phyloP scores from a whole-genome alignment of 805 yeast genomes.

The Suhomyces prunicola region DNA sequence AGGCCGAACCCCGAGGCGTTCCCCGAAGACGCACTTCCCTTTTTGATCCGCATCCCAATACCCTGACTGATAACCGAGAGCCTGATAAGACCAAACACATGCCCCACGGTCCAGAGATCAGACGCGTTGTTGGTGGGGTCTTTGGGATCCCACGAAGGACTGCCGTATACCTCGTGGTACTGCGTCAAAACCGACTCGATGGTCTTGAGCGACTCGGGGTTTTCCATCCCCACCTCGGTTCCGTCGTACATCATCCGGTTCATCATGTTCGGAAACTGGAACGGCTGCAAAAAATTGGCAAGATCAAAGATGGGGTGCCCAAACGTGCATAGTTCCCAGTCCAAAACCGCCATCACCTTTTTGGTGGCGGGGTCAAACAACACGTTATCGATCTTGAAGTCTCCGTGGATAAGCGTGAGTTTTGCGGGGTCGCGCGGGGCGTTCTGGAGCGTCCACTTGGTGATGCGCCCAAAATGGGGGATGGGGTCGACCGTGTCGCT shows the following conservation, averaged over 20 bases:
- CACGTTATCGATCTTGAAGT: conserved; percentile 62
- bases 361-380: conserved; percentile 54
- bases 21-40: conserved; percentile 51
- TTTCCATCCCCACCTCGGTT: conserved; percentile 32
- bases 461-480: conserved; percentile 43
- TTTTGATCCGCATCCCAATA: conserved; percentile 50
- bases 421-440: conserved; percentile 49
- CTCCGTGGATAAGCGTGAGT: conserved; percentile 57
- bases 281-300: conserved; percentile 57
- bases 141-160: conserved; percentile 25
- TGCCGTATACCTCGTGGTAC: conserved; percentile 22
- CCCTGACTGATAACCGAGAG: conserved; percentile 61
- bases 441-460: conserved; percentile 38
- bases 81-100: conserved; percentile 53
- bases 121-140: conserved; percentile 42
- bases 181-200: conserved; percentile 24
- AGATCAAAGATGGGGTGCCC: conserved; percentile 66
- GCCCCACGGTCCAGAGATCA: conserved; percentile 50
- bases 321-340: conserved; percentile 64
- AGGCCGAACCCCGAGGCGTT: conserved; percentile 42
- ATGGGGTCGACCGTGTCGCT: conserved; percentile 42
- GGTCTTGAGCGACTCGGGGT: conserved; percentile 18
- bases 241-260: conserved; percentile 27
- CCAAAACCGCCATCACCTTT: conserved; percentile 52
- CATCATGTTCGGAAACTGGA: conserved; percentile 39